Conservation (phyloP, 805 yeast species). For the Nakazawaea laoshanensis region DNA sequence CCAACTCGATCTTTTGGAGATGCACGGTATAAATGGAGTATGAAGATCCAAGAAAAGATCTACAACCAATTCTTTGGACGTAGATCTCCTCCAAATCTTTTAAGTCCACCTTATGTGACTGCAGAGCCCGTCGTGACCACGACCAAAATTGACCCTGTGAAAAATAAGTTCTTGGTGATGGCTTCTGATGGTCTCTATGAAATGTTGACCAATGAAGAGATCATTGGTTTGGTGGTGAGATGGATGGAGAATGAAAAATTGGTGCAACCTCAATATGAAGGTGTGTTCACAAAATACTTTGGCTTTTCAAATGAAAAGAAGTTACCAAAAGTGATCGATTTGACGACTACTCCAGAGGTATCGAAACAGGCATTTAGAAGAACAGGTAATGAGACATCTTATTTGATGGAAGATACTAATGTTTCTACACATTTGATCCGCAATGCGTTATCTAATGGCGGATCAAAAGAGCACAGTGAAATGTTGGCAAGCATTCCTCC, state of each 20-base stretch:
- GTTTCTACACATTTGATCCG: conserved; percentile 90
- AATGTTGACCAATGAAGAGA: conserved; percentile 85
- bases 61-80: conserved; percentile 78
- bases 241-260: conserved; percentile 81
- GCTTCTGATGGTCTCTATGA: conserved; percentile 95
- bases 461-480: conserved; percentile 78
- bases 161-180: conserved; percentile 81
- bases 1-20: conserved; percentile 98
- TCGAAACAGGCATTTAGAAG: conserved; percentile 72
- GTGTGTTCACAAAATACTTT: neutral
- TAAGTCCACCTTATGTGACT: conserved; percentile 95
- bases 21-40: conserved; percentile 82
- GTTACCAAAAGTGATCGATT: conserved; percentile 56
- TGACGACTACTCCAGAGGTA: conserved; percentile 47
- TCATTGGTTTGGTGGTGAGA: conserved; percentile 82
- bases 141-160: conserved; percentile 58
- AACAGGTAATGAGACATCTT: conserved; percentile 26
- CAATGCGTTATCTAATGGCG: conserved; percentile 84
- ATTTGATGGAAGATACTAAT: conserved; percentile 71
- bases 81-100: conserved; percentile 58
- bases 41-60: conserved; percentile 61
- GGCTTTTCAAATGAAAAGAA: conserved; percentile 23
- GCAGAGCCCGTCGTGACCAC: conserved; percentile 92
- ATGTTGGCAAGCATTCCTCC: conserved; percentile 87
- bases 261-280: conserved; percentile 40